Conservation (phyloP, 257 asterid genomes). For the Anisodus acutangulus region DNA sequence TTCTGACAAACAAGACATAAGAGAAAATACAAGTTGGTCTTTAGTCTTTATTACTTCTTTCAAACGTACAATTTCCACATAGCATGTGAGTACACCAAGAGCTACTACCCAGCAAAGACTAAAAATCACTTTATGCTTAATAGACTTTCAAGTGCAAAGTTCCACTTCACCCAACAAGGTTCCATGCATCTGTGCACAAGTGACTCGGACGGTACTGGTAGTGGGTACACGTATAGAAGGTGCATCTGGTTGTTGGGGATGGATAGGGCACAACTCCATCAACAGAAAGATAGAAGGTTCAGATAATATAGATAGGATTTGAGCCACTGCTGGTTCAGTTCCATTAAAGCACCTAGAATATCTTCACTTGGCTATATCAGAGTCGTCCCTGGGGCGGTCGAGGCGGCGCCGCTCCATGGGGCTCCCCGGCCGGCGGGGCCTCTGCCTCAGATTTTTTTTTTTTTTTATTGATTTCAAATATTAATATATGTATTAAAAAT, state of each 20-base stretch:
- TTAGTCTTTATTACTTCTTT: not conserved
- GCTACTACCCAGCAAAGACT: not conserved
- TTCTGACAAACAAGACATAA: not conserved
- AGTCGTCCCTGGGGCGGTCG: too few species aligned
- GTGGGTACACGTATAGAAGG: not conserved
- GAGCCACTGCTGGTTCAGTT: not conserved
- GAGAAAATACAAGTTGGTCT: not conserved
- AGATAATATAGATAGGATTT: not conserved
- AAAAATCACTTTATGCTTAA: not conserved
- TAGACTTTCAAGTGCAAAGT: constrained; percentile 23
- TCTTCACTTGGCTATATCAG: too few species aligned
- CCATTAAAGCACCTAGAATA: not conserved
- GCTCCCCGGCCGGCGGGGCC: too few species aligned
- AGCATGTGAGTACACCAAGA: not conserved
- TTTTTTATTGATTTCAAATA: too few species aligned
- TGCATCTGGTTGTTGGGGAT: not conserved
- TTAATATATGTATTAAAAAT: too few species aligned
- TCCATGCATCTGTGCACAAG: not conserved
- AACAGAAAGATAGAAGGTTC: not conserved
- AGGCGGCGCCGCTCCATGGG: too few species aligned
- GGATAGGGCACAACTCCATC: not conserved
- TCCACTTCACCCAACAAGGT: not conserved
- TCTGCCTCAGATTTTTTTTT: too few species aligned
- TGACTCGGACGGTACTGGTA: not conserved
- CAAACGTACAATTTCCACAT: not conserved